Percentiles rank a stretch among this genome's conserved stretches.
Evolutionary conservation across 1,284 basidiomycete species (phyloP).

Genomic region (Fomes fomentarius): DNA sequence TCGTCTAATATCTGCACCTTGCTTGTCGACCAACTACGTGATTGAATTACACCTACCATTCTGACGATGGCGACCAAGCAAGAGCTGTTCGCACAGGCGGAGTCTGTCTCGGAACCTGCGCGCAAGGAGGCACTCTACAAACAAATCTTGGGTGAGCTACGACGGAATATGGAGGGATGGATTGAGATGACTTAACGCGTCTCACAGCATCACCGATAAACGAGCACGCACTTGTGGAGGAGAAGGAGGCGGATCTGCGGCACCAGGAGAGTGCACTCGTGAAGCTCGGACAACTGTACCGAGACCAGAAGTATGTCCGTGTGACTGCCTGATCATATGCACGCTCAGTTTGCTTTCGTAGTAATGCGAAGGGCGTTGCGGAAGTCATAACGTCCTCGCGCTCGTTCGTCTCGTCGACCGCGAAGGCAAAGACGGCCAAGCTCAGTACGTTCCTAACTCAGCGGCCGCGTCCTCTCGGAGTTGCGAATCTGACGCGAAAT

Average conservation of each 20-base stretch:
- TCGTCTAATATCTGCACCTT: background rate
- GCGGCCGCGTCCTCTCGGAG: background rate
- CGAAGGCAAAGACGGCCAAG: conserved; percentile 98
- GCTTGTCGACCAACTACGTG: background rate
- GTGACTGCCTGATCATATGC: background rate
- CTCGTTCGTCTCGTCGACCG: conserved; percentile 91
- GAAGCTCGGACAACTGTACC: conserved; percentile 87
- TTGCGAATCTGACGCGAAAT: conserved; percentile 10
- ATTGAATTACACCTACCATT: background rate
- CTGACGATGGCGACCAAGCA: conserved; percentile 41
- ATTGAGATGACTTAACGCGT: background rate
- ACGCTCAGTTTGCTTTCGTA: conserved; percentile 33
- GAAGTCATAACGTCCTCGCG: conserved; percentile 87
- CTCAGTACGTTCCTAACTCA: conserved; percentile 68
- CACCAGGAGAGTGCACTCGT: conserved; percentile 89
- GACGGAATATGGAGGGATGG: background rate
- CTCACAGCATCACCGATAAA: conserved; percentile 23
- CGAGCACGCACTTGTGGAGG: conserved; percentile 30
- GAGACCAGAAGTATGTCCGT: conserved; percentile 76
- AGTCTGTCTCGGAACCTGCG: conserved; percentile 46
- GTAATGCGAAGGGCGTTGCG: conserved; percentile 86
- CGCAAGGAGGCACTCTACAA: conserved; percentile 73
- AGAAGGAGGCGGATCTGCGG: conserved; percentile 63
- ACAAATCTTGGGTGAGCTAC: conserved; percentile 53
- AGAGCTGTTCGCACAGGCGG: conserved; percentile 57